Evolutionary conservation across 495 filamentous ascomycete genomes (phyloP), one percentile per base, ranked within the genome.

Genomic region (Tirmania nivea): DNA sequence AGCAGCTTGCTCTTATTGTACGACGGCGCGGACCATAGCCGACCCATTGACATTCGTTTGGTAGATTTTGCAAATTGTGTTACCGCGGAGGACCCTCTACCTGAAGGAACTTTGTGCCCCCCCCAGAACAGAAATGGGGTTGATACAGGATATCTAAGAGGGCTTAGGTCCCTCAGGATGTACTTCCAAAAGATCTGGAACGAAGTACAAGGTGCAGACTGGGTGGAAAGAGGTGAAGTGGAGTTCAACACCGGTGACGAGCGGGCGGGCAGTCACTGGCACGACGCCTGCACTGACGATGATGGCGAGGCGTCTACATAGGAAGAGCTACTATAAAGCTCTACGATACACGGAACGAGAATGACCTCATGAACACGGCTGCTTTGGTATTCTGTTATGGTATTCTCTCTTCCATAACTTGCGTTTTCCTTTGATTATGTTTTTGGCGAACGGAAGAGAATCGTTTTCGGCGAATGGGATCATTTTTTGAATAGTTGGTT

Each of bases 21-120:
- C 60, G 90, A 97, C 66, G 89, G 85, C 19, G 73, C 71, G 14
- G 75, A 78, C 42, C 70, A 70, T 19, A 31, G 16, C 12, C 14
- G 12, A 12, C 48, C 48, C 11, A 84, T 97, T 55, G 82, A 93
- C 61, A 75, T 97, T 63, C 95, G 95, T 67, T 93, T 97, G 64
- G 88, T 94, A 48, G 90, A 97, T 65, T 97, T 97, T 70, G 90
- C 90, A 25, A 97, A 97, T 63, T 95, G 88, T 58, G 81, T 96
- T 8, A 94, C 86, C 10, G 82, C 84, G 4, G 85, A 88, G 52
- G 86, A 94, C 60, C 67, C 71, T 34, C 55, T 78, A 16, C 67
- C 78, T 20, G 65, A 78, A 8, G 69, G 74, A 52, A 75, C 77
- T 34, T 71, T 77, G 34, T 94, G 89, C 56, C 92, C 92, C 16